Evolutionary conservation across 305 asterid genomes (phyloP).

Genomic region (Fraxinus dipetala): DNA sequence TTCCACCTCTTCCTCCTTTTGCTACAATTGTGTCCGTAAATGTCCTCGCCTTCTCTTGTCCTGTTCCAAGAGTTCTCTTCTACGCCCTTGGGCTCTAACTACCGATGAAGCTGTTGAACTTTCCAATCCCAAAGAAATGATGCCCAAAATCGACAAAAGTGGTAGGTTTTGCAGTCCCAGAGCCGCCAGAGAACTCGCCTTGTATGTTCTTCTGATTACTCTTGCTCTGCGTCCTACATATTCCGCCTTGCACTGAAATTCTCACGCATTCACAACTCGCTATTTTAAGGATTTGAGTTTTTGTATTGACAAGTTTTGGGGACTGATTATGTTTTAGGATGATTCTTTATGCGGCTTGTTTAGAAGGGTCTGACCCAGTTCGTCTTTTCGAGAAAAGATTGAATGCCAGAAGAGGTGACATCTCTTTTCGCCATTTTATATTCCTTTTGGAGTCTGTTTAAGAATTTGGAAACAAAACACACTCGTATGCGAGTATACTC

Average conservation of each 20-base stretch:
- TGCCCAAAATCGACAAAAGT: conserved; percentile 68
- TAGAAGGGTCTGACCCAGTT: conserved; percentile 87
- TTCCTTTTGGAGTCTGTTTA: not conserved
- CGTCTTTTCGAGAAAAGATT: conserved; percentile 73
- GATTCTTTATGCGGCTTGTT: conserved; percentile 71
- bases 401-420: conserved; percentile 60
- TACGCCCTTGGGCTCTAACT: not conserved
- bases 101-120: not conserved
- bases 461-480: not conserved
- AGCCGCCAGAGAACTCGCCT: conserved; percentile 83
- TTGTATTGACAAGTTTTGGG: not conserved
- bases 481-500: not conserved
- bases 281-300: not conserved
- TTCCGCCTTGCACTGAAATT: not conserved
- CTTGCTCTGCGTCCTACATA: not conserved
- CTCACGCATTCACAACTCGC: not conserved
- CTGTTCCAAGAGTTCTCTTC: not conserved
- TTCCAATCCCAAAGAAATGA: conserved; percentile 30
- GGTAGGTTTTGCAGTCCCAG: conserved; percentile 84
- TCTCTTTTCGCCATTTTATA: not conserved
- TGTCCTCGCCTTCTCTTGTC: not conserved
- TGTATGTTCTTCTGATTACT: conserved; percentile 33
- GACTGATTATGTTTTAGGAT: conserved; percentile 33
- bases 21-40: not conserved
- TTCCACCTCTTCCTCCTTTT: not conserved